These are phyloP conservation scores for Venturia carpophila DNA, from an alignment of 2,329 filamentous ascomycete species.

Conservation along the genomic window DNA sequence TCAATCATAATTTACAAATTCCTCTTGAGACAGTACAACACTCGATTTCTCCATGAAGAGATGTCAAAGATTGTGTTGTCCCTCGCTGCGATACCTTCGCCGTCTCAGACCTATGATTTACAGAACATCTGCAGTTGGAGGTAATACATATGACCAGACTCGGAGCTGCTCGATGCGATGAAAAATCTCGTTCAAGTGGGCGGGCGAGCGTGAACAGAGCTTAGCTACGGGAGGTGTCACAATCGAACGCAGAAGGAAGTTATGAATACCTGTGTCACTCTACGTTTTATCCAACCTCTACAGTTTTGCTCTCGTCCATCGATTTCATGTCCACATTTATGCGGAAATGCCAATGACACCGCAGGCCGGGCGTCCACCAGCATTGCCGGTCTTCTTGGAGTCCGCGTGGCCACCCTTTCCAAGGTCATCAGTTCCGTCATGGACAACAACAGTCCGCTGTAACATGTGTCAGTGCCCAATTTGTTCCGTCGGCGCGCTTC, in stretches of 20 bases:
- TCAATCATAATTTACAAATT: too few relatives aligned
- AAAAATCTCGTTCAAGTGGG: not conserved
- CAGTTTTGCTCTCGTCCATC: not conserved
- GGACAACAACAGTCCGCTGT: conserved; percentile 88
- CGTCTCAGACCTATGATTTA: not conserved
- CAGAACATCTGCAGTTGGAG: too few relatives aligned
- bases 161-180: not conserved
- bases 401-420: conserved; percentile 87
- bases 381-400: conserved; percentile 97
- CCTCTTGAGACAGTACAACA: not conserved
- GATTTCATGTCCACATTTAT: conserved; percentile 39
- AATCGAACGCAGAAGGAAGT: not conserved
- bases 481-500: not conserved
- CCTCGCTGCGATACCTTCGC: not conserved
- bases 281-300: not conserved
- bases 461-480: not conserved
- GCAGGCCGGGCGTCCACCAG: conserved; percentile 86
- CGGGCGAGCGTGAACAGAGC: not conserved
- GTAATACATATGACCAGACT: not conserved
- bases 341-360: conserved; percentile 87
- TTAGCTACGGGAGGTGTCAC: too few relatives aligned
- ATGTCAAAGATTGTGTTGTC: not conserved
- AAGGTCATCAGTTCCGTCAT: conserved; percentile 93
- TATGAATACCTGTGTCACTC: not conserved
- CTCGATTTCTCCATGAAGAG: not conserved